These are phyloP conservation scores for Chlamydomonas applanata DNA, from an alignment of 139 green algal species.

Conservation along the genomic window DNA sequence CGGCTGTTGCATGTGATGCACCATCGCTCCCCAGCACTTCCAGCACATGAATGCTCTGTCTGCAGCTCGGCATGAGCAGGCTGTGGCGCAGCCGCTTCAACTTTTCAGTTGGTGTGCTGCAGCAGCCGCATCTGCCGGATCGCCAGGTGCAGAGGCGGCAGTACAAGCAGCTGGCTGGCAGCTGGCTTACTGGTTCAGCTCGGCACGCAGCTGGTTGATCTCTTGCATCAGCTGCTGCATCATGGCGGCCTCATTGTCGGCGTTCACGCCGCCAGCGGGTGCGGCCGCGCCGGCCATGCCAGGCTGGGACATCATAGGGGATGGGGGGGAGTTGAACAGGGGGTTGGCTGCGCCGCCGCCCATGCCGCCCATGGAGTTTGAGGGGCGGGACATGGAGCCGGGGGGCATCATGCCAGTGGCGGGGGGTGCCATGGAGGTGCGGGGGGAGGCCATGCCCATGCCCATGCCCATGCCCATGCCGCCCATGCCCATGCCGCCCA, in stretches of 20 bases:
- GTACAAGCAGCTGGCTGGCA: no score
- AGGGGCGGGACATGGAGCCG: background rate
- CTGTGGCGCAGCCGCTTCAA: no score
- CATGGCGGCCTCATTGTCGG: constrained; percentile 42
- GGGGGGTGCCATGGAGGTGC: background rate
- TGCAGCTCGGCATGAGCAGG: no score
- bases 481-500: background rate
- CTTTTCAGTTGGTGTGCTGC: no score
- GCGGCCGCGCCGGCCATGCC: constrained; percentile 2
- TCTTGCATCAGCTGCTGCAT: constrained; percentile 53
- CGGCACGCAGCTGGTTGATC: constrained; percentile 43
- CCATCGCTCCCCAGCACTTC: no score
- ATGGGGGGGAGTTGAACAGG: constrained; percentile 25
- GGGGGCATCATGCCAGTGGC: background rate
- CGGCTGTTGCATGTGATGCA: no score
- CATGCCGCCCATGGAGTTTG: background rate
- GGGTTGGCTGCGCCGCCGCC: constrained; percentile 15
- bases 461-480: background rate
- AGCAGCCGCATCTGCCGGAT: no score
- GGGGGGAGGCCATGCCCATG: background rate
- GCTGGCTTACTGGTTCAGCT: constrained; percentile 24
- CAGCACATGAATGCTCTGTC: no score
- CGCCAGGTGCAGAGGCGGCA: no score
- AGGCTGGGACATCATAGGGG: constrained; percentile 27
- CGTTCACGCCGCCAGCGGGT: background rate